Conservation (phyloP, 2,329 filamentous ascomycete species). For the Cladosporium sp. region DNA sequence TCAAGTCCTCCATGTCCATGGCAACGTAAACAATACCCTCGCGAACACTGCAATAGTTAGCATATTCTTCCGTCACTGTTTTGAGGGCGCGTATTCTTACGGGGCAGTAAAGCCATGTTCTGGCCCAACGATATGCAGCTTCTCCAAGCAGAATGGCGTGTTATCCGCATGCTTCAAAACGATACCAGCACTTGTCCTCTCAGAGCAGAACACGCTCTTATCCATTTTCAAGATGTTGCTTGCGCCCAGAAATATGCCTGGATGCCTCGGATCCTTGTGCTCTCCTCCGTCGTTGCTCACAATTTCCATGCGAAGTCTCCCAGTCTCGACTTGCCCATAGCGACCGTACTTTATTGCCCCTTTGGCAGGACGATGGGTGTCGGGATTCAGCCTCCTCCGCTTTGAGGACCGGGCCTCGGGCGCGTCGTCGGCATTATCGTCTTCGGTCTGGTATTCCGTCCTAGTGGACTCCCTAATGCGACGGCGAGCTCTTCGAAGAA, state of each 20-base stretch:
- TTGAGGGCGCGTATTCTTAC: constrained; percentile 50
- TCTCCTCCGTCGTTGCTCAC: constrained; percentile 80
- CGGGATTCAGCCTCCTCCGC: constrained; percentile 36
- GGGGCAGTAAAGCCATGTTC: constrained; percentile 75
- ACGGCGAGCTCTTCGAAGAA: constrained; percentile 5
- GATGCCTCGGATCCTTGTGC: constrained; percentile 45
- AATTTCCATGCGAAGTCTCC: constrained; percentile 77
- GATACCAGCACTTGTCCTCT: constrained; percentile 80
- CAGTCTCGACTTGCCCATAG: constrained; percentile 80
- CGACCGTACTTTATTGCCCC: constrained; percentile 68
- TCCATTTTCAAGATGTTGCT: constrained; percentile 83
- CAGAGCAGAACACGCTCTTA: constrained; percentile 80
- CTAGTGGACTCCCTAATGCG: neutral
- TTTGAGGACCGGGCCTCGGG: constrained; percentile 20
- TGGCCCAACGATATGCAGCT: constrained; percentile 82
- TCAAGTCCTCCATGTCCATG: constrained; percentile 73
- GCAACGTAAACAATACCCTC: constrained; percentile 89
- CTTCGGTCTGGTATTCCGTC: constrained; percentile 9
- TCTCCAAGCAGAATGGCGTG: constrained; percentile 74
- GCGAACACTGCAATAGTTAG: constrained; percentile 57
- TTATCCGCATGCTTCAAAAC: constrained; percentile 74
- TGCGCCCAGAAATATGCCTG: constrained; percentile 53
- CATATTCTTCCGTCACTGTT: neutral
- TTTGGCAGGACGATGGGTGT: constrained; percentile 16
- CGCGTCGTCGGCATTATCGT: constrained; percentile 9